Percentiles rank a stretch among this genome's conserved stretches.
Evolutionary conservation across 1,284 basidiomycete genomes (phyloP).

Genomic region (Ustilago loliicola): DNA sequence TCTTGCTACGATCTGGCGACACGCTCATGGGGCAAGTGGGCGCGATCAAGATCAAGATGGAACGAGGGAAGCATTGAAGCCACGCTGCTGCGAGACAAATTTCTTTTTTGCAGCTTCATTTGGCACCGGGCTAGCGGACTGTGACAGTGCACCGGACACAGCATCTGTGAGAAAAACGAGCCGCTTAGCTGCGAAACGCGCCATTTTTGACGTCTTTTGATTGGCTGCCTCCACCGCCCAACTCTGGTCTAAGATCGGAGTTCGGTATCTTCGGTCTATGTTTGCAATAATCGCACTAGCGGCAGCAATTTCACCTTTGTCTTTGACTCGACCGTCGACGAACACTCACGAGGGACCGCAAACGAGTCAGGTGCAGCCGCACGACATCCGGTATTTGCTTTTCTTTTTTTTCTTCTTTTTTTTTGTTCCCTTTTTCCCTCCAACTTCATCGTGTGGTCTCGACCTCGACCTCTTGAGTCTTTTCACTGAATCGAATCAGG

Average conservation of each 20-base stretch:
- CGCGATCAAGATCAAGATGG: too few species aligned
- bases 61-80: not conserved
- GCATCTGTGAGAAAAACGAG: not conserved
- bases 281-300: not conserved
- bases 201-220: not conserved
- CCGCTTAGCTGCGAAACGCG: constrained; percentile 9
- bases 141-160: constrained; percentile 1
- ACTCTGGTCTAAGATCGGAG: constrained; percentile 1
- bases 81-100: not conserved
- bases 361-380: constrained; percentile 6
- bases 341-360: not conserved
- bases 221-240: constrained; percentile 6
- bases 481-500: not conserved
- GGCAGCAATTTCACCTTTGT: not conserved
- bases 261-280: constrained; percentile 5
- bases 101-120: not conserved
- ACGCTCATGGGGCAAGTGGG: too few species aligned
- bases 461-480: not conserved
- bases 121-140: too few species aligned
- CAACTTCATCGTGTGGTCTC: not conserved
- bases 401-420: not conserved
- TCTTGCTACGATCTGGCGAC: too few species aligned
- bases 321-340: too few species aligned
- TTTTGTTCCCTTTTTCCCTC: not conserved
- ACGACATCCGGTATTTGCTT: not conserved